phyloP scores from a whole-genome alignment of 305 asterid genomes.

The Fraxinus xanthoxyloides region DNA sequence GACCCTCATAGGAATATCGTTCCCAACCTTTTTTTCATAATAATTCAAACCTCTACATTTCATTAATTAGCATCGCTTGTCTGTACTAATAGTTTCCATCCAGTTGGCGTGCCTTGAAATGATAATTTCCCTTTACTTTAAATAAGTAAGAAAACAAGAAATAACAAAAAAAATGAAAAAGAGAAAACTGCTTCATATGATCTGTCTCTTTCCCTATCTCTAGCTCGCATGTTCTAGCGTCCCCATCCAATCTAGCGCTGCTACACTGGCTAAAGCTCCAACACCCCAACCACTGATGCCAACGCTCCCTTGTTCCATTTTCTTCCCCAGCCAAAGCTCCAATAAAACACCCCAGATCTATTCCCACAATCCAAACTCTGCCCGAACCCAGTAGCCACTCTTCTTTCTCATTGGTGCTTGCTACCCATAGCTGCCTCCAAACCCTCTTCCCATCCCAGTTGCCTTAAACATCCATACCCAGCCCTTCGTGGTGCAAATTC shows the following conservation, averaged over 20 bases:
- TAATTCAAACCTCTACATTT: neutral
- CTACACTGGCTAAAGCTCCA: neutral
- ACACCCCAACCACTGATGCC: neutral
- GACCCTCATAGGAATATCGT: neutral
- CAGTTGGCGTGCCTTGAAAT: neutral
- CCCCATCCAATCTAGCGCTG: neutral
- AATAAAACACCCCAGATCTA: neutral
- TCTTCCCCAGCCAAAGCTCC: neutral
- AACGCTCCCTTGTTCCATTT: neutral
- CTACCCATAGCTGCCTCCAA: neutral
- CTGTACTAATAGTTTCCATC: neutral
- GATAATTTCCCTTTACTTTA: neutral
- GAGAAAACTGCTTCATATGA: neutral
- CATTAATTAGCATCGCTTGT: neutral
- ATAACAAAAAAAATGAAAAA: neutral
- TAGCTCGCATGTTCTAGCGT: neutral
- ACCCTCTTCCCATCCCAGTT: neutral
- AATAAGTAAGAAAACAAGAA: neutral
- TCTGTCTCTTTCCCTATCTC: neutral
- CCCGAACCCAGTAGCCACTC: neutral
- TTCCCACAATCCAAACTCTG: neutral
- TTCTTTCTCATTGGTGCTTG: neutral
- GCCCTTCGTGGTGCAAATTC: neutral
- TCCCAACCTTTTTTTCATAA: neutral
- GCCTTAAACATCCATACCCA: neutral